Conservation (phyloP, 2,329 filamentous ascomycete genomes). For the Verticillium albo-atrum region DNA sequence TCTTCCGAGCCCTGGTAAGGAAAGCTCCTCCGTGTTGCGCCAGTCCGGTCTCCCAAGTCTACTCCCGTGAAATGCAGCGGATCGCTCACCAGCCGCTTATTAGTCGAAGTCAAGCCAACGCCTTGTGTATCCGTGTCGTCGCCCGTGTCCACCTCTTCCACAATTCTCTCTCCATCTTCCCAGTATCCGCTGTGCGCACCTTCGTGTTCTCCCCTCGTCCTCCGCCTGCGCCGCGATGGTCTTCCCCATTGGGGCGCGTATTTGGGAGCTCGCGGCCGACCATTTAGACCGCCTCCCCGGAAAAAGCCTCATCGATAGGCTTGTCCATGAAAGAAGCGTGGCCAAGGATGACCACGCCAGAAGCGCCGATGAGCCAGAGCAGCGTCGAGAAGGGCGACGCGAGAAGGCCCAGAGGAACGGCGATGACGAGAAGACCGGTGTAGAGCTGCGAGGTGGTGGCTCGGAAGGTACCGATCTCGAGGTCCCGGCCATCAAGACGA, state of each 20-base stretch:
- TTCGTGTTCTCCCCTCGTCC: slow-evolving; percentile 49
- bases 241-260: slow-evolving; percentile 96
- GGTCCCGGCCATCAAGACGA: slow-evolving; percentile 81
- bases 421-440: slow-evolving; percentile 77
- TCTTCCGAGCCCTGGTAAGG: slow-evolving; percentile 29
- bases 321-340: slow-evolving; percentile 96
- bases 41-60: slow-evolving; percentile 43
- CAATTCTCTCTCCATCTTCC: slow-evolving; percentile 42
- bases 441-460: slow-evolving; percentile 92
- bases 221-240: slow-evolving; percentile 87
- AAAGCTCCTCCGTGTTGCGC: slow-evolving; percentile 32
- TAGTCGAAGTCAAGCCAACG: slow-evolving; percentile 42
- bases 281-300: slow-evolving; percentile 99
- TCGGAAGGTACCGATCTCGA: slow-evolving; percentile 77
- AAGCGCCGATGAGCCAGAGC: slow-evolving; percentile 94
- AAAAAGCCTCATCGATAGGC: slow-evolving; percentile 99
- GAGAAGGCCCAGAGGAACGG: slow-evolving; percentile 79
- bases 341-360: slow-evolving; percentile 87
- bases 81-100: slow-evolving; percentile 54
- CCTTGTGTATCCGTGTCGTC: slow-evolving; percentile 52
- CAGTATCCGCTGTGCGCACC: slow-evolving; percentile 32
- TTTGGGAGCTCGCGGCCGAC: slow-evolving; percentile 99
- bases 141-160: slow-evolving; percentile 66
- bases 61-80: slow-evolving; percentile 56
- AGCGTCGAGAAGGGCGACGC: slow-evolving; percentile 80